Conservation (phyloP, 768 basidiomycete genomes). For the Boletus subparvulus region DNA sequence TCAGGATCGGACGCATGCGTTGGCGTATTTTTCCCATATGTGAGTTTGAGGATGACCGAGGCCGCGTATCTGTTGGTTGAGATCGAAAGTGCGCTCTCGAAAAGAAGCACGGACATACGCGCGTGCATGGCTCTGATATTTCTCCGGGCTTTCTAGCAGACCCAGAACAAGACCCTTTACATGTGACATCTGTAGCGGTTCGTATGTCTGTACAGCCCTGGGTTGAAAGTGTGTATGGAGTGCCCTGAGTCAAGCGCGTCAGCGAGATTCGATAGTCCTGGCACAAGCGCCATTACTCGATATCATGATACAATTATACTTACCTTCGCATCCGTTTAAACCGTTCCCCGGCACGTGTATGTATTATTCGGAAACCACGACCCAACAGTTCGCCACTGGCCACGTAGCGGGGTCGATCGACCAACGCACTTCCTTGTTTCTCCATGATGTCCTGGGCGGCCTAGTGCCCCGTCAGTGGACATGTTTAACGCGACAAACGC, state of each 20-base stretch:
- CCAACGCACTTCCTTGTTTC: conserved; percentile 48
- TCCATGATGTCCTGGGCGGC: conserved; percentile 62
- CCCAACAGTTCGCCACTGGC: conserved; percentile 49
- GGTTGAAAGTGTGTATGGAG: conserved; percentile 55
- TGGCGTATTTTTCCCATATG: conserved; percentile 21
- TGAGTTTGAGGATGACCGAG: conserved; percentile 12
- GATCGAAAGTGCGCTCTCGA: conserved; percentile 8
- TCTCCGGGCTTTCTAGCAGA: conserved; percentile 11
- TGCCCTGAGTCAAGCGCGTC: conserved; percentile 34
- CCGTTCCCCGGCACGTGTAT: conserved; percentile 48
- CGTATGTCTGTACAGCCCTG: conserved; percentile 44
- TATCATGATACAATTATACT: neutral
- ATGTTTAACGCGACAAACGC: neutral
- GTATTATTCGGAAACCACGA: conserved; percentile 51
- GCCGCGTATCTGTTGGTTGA: conserved; percentile 15
- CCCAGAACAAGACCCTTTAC: conserved; percentile 10
- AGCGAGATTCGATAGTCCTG: neutral
- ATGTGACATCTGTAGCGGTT: conserved; percentile 41
- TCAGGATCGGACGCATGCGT: conserved; percentile 17
- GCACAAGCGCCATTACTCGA: too few species aligned
- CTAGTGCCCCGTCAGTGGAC: conserved; percentile 24
- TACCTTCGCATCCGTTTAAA: conserved; percentile 57
- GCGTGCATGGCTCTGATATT: conserved; percentile 20
- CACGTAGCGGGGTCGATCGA: conserved; percentile 48
- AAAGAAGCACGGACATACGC: conserved; percentile 40